Conservation (phyloP, 176 grass and related monocot species). For the Triticum urartu region DNA sequence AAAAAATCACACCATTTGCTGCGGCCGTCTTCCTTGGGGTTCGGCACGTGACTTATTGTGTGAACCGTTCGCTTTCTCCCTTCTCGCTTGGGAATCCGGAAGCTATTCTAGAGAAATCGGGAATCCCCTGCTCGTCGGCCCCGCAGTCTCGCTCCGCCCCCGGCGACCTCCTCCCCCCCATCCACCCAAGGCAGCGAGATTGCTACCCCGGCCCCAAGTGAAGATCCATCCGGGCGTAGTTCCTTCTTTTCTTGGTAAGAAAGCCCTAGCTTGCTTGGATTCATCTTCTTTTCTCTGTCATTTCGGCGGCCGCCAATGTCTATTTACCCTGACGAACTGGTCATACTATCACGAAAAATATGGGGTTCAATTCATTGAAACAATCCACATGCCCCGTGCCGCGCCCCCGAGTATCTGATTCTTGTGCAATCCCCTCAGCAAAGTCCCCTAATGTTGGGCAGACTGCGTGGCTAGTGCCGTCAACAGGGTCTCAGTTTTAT, state of each 20-base stretch:
- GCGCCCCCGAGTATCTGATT: not conserved
- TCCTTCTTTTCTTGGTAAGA: not conserved
- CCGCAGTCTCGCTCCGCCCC: not conserved
- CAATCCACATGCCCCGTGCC: not conserved
- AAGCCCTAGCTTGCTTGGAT: not conserved
- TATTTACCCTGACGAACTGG: not conserved
- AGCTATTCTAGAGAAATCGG: slow-evolving; percentile 2
- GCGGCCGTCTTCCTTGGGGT: not conserved
- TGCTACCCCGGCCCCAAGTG: not conserved
- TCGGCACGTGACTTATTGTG: not conserved
- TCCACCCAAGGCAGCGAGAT: not conserved
- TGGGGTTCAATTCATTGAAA: not conserved
- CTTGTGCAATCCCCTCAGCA: not conserved
- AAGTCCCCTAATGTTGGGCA: not conserved
- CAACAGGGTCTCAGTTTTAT: not conserved
- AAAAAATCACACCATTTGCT: too few relatives aligned
- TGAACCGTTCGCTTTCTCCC: not conserved
- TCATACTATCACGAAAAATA: not conserved
- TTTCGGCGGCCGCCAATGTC: not conserved
- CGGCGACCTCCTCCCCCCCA: not conserved
- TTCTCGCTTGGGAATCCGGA: slow-evolving; percentile 20
- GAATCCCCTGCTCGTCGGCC: not conserved
- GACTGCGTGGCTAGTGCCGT: not conserved
- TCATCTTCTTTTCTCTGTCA: not conserved
- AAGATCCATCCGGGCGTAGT: not conserved